phyloP scores from a whole-genome alignment of 1,139 yeast species.

The Pichiaceae sp. region DNA sequence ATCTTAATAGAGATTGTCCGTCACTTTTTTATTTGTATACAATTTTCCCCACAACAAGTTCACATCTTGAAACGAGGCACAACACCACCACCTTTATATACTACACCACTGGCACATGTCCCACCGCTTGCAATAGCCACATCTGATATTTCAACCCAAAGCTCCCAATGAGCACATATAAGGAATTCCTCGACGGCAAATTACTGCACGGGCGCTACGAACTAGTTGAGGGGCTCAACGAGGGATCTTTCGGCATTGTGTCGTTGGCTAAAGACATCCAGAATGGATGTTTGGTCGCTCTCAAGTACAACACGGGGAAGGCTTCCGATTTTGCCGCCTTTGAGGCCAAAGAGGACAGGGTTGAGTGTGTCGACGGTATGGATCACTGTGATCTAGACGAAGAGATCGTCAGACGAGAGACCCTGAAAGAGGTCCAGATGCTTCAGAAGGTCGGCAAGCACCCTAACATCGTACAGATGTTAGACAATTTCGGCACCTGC shows the following conservation, averaged over 20 bases:
- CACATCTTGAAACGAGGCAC: no score
- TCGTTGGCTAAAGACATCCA: constrained; percentile 69
- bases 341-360: constrained; percentile 13
- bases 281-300: constrained; percentile 59
- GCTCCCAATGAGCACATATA: constrained; percentile 23
- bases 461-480: constrained; percentile 55
- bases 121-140: no score
- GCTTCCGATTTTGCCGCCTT: constrained; percentile 23
- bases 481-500: constrained; percentile 75
- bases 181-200: constrained; percentile 52
- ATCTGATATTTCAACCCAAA: not conserved
- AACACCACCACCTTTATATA: no score
- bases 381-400: constrained; percentile 14
- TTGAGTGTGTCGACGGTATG: constrained; percentile 12
- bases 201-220: constrained; percentile 56
- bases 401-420: constrained; percentile 38
- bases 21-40: no score
- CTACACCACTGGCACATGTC: no score
- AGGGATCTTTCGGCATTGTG: constrained; percentile 91
- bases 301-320: constrained; percentile 60
- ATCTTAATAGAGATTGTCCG: no score
- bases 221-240: constrained; percentile 72
- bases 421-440: constrained; percentile 70
- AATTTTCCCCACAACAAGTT: no score
- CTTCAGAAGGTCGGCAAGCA: constrained; percentile 62